Base-by-base conservation (phyloP, 148 eudicot species). In the Rhododendron henanense region DNA sequence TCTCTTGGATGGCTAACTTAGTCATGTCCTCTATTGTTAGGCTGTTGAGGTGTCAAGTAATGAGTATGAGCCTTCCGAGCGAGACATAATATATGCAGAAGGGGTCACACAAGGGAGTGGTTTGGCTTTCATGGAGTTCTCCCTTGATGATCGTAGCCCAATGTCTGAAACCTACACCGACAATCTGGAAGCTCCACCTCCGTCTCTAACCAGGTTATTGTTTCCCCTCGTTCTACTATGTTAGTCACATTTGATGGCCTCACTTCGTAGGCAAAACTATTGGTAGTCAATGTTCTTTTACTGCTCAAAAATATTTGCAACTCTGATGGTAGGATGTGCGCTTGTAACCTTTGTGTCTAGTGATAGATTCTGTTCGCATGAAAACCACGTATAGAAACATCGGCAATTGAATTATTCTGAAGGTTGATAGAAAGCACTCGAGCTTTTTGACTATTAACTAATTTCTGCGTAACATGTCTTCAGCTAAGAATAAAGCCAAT, bases 41-140 rank as follows among this genome's bases (percentile, higher is more conserved):
- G 99, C 98, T 81, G 99, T 94, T 86, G 98, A 97, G 90, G 93
- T 97, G 81, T 97, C 99, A 37, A 95, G 98, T 89, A 95, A 94
- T 80, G 99, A 97, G 85, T 97, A 97, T 77, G 99, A 97, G 87
- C 99, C 99, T 61, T 91, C 96, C 57, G 99, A 97, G 84, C 89
- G 92, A 85, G 99, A 97, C 91, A 97, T 97, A 85, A 85, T 97
- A 69, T 97, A 91, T 86, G 94, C 98, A 65, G 99, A 97, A 92
- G 99, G 99, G 55, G 95, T 97, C 86, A 94, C 99, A 75, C 96
- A 93, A 88, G 97, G 97, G 19, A 97, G 94, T 35, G 99, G 98
- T 83, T 90, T 97, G 91, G 96, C 99, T 85, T 95, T 95, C 88
- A 95, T 97, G 81, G 99, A 97, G 87, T 97, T 97, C 91, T 93